Percentiles rank a stretch among this genome's conserved stretches.
These are phyloP conservation scores for Neonectria magnoliae DNA, from an alignment of 2,329 filamentous ascomycete species.

Conservation along the genomic window DNA sequence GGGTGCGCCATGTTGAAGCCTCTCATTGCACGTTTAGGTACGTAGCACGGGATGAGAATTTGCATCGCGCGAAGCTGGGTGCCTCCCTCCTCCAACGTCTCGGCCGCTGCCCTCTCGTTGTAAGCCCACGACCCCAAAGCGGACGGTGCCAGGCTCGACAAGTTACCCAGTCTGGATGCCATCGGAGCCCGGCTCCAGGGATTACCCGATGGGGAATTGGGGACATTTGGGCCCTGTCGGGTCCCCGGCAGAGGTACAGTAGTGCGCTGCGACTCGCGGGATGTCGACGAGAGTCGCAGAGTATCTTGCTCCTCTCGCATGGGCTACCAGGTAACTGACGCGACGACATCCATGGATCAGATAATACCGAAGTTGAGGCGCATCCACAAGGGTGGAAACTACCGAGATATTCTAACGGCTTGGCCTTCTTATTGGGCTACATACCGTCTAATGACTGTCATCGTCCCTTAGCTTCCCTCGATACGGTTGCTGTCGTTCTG, in stretches of 20 bases:
- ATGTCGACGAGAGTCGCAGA: conserved; percentile 19
- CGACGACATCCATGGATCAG: not conserved
- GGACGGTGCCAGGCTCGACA: conserved; percentile 11
- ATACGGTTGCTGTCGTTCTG: not conserved
- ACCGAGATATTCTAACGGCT: not conserved
- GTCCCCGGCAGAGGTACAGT: conserved; percentile 36
- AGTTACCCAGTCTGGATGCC: not conserved
- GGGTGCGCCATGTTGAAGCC: not conserved
- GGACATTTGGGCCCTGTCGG: conserved; percentile 31
- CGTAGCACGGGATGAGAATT: not conserved
- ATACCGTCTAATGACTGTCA: not conserved
- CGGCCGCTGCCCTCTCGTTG: not conserved
- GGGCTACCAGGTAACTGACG: conserved; percentile 9
- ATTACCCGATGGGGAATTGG: conserved; percentile 27
- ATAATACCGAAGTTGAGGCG: conserved; percentile 3
- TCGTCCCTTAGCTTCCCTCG: not conserved
- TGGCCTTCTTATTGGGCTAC: not conserved
- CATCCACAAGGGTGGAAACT: conserved; percentile 3
- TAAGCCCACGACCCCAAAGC: not conserved
- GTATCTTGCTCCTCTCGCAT: conserved; percentile 19
- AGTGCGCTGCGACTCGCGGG: conserved; percentile 20
- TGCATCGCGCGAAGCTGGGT: not conserved
- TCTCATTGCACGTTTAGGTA: not conserved
- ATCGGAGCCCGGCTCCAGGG: conserved; percentile 33
- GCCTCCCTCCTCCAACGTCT: not conserved